Evolutionary conservation across 176 grass and related monocot species (phyloP), one percentile per base, ranked within the genome.

Genomic region (Paspalum notatum): DNA sequence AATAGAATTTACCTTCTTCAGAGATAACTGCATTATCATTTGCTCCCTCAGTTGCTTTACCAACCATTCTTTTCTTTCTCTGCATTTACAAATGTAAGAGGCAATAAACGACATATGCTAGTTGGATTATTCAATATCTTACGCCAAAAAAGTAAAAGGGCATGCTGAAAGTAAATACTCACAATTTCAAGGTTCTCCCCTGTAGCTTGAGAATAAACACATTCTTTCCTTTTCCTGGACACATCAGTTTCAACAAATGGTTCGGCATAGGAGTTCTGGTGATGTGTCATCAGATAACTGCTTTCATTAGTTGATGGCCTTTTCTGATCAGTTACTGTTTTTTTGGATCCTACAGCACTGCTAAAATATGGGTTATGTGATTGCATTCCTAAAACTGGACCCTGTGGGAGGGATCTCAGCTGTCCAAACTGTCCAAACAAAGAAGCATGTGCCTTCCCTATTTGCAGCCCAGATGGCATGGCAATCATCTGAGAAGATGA

Each of bases 341-440:
- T 27, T 20, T 76, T 68, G 37, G 62, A 37, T 74, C 24, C 39
- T 66, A 25, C 50, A 54, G 27, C 20, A 12, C n/a, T 44, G 14
- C 37, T 1, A 41, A 68, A 56, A 56, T 38, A 51, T 48, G 62
- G 32, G 22, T 39, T 7, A 59, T 8, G 42, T 8, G 52, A 77
- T 50, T 24, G 20, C 64, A 66, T 50, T 50, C 43, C 14, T 42
- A 74, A 82, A 74, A 27, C 14, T 54, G 59, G 70, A 15, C 47
- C 47, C 27, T 55, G 59, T 14, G 37, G 72, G 48, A 68, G 41
- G 40, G 41, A 18, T 68, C 41, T 84, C 37, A 66, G 72, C 15
- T 84, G 50, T 58, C 82, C 82, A 68, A 59, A 84, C 16, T 26
- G 13, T 57, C 72, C 72, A 57, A 64, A 76, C 2, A 68, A n/a